Evolutionary conservation across 1,139 yeast species (phyloP).

Genomic region (Yamadazyma diddensiae): DNA sequence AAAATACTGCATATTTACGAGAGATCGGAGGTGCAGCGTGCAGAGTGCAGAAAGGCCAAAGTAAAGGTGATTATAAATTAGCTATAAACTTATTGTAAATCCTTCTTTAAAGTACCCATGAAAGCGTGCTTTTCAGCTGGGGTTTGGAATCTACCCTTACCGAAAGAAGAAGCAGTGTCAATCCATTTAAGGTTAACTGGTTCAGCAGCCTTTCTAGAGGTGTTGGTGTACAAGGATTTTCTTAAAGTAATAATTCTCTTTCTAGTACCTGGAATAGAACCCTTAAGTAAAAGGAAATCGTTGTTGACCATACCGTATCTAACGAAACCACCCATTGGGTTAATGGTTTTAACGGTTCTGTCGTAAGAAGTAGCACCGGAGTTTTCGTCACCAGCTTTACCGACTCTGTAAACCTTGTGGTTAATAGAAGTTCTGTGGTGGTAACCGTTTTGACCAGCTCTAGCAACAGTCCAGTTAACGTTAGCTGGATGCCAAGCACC

Average conservation of each 20-base stretch:
- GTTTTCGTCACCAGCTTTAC: constrained; percentile 92
- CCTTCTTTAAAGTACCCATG: constrained; percentile 99
- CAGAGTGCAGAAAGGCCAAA: not conserved
- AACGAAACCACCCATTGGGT: constrained; percentile 99
- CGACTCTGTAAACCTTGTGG: constrained; percentile 99
- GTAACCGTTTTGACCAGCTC: constrained; percentile 99
- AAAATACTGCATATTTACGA: too few species aligned
- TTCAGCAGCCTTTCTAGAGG: constrained; percentile 97
- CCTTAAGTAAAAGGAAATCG: constrained; percentile 96
- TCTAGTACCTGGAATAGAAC: constrained; percentile 99
- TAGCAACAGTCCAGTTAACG: constrained; percentile 99
- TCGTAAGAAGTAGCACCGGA: constrained; percentile 96
- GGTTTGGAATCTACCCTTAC: constrained; percentile 99
- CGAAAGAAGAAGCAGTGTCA: constrained; percentile 99
- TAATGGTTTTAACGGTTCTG: constrained; percentile 99
- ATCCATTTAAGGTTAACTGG: constrained; percentile 98
- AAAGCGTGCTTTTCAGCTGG: constrained; percentile 99
- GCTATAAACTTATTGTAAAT: constrained; percentile 34
- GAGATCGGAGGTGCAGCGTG: too few species aligned
- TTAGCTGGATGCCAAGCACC: constrained; percentile 99
- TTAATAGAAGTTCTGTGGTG: constrained; percentile 99
- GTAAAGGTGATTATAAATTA: constrained; percentile 1
- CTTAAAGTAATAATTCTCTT: constrained; percentile 99
- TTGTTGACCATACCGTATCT: constrained; percentile 98
- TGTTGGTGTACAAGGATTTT: constrained; percentile 97